phyloP scores from a whole-genome alignment of 805 yeast genomes.

The Ogataea glucozyma region DNA sequence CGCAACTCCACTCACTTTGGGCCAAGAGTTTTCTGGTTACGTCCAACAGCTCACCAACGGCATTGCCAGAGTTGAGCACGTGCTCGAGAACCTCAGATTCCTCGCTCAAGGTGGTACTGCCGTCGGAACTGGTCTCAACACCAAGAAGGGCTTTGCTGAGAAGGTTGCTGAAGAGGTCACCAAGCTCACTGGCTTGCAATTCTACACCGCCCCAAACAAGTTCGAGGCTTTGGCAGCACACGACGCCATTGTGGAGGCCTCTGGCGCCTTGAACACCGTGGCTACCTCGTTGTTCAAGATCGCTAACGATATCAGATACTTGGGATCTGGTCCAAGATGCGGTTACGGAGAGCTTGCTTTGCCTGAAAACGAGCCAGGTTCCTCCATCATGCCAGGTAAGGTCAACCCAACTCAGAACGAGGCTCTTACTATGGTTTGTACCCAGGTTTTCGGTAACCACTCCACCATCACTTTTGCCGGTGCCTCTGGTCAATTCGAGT shows the following conservation, averaged over 20 bases:
- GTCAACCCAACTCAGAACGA: constrained; percentile 99
- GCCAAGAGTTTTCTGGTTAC: constrained; percentile 97
- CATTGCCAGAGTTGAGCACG: constrained; percentile 76
- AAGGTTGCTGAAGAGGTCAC: constrained; percentile 86
- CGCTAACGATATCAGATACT: constrained; percentile 96
- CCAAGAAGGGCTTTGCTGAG: constrained; percentile 84
- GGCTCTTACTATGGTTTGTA: constrained; percentile 97
- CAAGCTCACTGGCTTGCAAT: constrained; percentile 82
- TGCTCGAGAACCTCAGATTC: constrained; percentile 72
- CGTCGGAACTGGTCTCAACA: constrained; percentile 97
- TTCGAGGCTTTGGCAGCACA: constrained; percentile 99
- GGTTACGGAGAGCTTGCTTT: constrained; percentile 95
- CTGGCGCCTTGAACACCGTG: constrained; percentile 94
- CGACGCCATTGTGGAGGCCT: constrained; percentile 96
- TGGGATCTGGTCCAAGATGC: constrained; percentile 99
- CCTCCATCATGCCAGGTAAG: constrained; percentile 99
- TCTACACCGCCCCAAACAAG: constrained; percentile 96
- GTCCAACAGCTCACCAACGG: constrained; percentile 92
- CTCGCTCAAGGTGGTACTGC: constrained; percentile 99
- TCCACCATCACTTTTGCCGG: constrained; percentile 95
- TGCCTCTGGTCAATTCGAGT: constrained; percentile 98
- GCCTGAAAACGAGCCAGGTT: constrained; percentile 99
- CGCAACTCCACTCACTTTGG: constrained; percentile 96
- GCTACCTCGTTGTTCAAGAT: constrained; percentile 94
- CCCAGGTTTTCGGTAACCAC: constrained; percentile 97